Conservation (phyloP, 805 yeast species). For the Ogataea zsoltii region DNA sequence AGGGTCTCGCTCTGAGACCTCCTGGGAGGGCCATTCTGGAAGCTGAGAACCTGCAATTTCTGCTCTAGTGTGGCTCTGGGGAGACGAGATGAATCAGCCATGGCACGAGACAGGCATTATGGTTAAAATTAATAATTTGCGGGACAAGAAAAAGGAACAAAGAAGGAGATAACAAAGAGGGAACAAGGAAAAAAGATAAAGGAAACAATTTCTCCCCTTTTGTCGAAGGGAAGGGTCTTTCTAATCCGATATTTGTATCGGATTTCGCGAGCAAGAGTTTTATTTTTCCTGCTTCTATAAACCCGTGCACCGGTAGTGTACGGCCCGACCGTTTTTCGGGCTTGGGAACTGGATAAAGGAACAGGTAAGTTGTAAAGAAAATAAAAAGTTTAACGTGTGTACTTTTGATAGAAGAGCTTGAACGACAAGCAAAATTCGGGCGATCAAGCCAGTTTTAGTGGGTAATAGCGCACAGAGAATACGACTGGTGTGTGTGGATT, state of each 20-base stretch:
- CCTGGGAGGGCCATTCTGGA: conserved; percentile 33
- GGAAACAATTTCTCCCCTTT: no score
- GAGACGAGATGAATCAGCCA: conserved; percentile 10
- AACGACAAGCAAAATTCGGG: not conserved
- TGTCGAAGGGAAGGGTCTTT: not conserved
- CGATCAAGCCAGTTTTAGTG: not conserved
- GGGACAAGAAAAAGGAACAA: not conserved
- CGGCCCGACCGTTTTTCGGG: conserved; percentile 3
- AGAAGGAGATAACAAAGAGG: no score
- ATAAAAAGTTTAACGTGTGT: no score
- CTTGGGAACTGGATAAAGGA: conserved; percentile 5
- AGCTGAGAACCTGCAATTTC: conserved; percentile 36
- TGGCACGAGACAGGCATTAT: not conserved
- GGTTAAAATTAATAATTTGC: no score
- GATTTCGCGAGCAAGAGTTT: not conserved
- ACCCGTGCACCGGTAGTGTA: conserved; percentile 6
- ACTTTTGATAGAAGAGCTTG: no score
- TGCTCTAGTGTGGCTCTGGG: conserved; percentile 35
- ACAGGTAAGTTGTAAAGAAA: conserved; percentile 2
- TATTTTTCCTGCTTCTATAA: no score
- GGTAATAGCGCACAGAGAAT: not conserved
- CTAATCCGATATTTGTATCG: not conserved
- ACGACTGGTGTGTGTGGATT: not conserved
- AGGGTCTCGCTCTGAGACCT: conserved; percentile 30
- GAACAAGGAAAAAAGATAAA: not conserved